phyloP scores from a whole-genome alignment of 73 alveolate species.

The Tetrahymena thermophila region DNA sequence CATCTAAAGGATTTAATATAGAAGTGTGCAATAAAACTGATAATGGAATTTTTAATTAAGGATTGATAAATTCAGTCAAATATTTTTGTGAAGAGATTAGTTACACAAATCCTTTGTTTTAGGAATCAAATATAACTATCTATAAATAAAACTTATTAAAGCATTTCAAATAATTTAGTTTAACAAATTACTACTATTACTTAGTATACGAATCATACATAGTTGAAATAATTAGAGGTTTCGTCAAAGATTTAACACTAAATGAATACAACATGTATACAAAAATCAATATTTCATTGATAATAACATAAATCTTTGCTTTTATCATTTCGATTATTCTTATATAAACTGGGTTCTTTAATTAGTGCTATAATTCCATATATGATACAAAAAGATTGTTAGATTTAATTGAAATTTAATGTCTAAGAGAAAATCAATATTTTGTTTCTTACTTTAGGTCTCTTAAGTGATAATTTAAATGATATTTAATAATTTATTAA shows the following conservation, averaged over 20 bases:
- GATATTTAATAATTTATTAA: too few species aligned
- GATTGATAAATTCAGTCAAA: neutral
- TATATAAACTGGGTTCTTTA: neutral
- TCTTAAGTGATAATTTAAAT: neutral
- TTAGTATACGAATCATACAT: neutral
- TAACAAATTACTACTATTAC: neutral
- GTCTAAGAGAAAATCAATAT: neutral
- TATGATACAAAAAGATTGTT: neutral
- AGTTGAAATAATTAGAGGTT: neutral
- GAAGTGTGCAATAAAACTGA: neutral
- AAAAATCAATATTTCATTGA: neutral
- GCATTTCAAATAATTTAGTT: neutral
- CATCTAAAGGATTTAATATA: neutral
- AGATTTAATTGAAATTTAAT: neutral
- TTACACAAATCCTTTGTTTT: neutral
- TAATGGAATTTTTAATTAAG: neutral
- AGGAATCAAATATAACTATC: neutral
- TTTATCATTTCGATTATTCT: neutral
- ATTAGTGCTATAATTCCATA: neutral
- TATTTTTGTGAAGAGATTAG: neutral
- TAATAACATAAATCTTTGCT: neutral
- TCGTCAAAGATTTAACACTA: neutral
- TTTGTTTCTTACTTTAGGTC: neutral
- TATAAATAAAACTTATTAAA: neutral
- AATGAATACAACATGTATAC: neutral